Conservation (phyloP, 768 basidiomycete species). For the Phlebiopsis gigantea region DNA sequence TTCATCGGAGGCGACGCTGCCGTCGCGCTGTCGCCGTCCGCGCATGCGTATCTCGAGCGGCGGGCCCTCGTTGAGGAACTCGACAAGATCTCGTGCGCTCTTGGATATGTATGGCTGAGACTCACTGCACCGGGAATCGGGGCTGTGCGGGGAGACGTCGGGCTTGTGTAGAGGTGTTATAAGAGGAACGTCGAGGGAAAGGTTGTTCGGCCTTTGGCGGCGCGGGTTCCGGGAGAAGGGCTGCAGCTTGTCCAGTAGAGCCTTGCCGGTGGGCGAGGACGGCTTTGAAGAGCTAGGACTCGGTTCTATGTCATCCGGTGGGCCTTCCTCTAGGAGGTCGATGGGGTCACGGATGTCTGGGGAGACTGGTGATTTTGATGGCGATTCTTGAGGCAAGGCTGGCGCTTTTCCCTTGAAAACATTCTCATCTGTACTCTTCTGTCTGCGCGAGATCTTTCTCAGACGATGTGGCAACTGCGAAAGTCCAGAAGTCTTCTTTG, state of each 20-base stretch:
- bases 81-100: slow-evolving; percentile 2
- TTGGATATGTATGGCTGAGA: slow-evolving; percentile 1
- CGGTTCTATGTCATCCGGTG: slow-evolving; percentile 24
- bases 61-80: slow-evolving; percentile 1
- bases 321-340: slow-evolving; percentile 8
- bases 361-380: slow-evolving; percentile 1
- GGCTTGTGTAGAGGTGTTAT: neutral
- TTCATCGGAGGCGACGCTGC: neutral
- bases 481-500: neutral
- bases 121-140: neutral
- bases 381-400: neutral
- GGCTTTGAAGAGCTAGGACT: neutral
- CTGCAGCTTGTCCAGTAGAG: neutral
- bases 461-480: neutral
- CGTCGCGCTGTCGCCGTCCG: neutral
- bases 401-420: neutral
- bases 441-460: neutral
- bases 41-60: neutral
- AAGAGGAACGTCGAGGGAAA: neutral
- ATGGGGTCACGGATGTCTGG: slow-evolving; percentile 1
- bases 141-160: neutral
- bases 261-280: neutral
- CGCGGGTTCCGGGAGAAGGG: neutral
- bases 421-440: neutral
- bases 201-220: neutral